Conservation (phyloP, 1,284 basidiomycete genomes). For the Cryptococcus sp. region DNA sequence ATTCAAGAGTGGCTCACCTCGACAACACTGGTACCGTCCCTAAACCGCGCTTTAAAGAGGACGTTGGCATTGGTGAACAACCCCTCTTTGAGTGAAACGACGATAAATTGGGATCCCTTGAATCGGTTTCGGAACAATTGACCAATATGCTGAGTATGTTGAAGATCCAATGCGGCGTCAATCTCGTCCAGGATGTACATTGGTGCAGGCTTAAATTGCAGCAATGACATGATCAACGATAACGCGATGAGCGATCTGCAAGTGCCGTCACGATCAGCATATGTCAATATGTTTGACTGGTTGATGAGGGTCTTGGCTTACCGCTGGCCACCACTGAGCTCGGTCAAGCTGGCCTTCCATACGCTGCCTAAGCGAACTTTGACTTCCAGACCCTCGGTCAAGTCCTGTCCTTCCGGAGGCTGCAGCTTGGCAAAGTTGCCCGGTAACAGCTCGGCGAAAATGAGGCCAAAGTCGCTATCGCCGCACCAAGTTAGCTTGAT, state of each 20-base stretch:
- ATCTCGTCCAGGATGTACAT: slow-evolving; percentile 99
- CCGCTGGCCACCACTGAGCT: slow-evolving; percentile 96
- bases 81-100: slow-evolving; percentile 95
- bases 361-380: slow-evolving; percentile 92
- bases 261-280: neutral
- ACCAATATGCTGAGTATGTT: slow-evolving; percentile 96
- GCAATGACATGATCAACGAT: slow-evolving; percentile 94
- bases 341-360: slow-evolving; percentile 97
- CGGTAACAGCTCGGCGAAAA: slow-evolving; percentile 93
- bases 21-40: slow-evolving; percentile 88
- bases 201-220: slow-evolving; percentile 99
- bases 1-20: slow-evolving; percentile 56
- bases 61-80: slow-evolving; percentile 98
- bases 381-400: slow-evolving; percentile 94
- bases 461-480: slow-evolving; percentile 89
- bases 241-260: slow-evolving; percentile 89
- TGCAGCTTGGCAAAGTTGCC: slow-evolving; percentile 96
- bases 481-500: neutral
- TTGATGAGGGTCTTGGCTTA: slow-evolving; percentile 51
- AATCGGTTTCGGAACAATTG: slow-evolving; percentile 96
- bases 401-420: slow-evolving; percentile 87
- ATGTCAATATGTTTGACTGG: neutral
- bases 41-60: slow-evolving; percentile 85
- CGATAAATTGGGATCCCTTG: slow-evolving; percentile 93
- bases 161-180: slow-evolving; percentile 92